Base-by-base conservation (phyloP, 495 filamentous ascomycete genomes). In the Neurospora intermedia region DNA sequence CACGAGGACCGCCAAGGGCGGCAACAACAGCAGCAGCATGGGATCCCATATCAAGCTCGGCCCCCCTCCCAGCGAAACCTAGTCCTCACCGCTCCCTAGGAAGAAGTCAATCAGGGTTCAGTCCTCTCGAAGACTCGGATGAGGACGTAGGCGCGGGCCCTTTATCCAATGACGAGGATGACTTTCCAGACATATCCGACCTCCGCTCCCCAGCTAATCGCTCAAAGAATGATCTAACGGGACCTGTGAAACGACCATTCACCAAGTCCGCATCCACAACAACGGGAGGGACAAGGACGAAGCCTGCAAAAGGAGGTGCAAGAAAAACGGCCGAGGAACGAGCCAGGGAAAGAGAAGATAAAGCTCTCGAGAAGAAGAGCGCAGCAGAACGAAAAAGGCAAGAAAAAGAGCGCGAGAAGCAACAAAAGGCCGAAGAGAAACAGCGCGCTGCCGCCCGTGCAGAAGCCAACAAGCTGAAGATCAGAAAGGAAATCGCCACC, bases 401-500 rank as follows among this genome's bases (percentile, higher is more conserved):
- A 73, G 78, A 88, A 78, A 83, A 86, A 82, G 73, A 88, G 83
- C 78, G 85, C 81, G 79, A 83, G 76, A 82, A 90, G 75, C 87
- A 88, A 76, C 86, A 91, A 71, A 89, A 87, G 76, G 87, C 85
- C 2, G 83, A 81, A 62, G 88, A 92, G 76, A 94, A 91, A 77
- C 87, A 91, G 70, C 83, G 83, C 13, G 90, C 88, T 16, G 87
- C 88, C 15, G 92, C 94, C 48, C 82, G 94, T 11, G 87, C 88
- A 13, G 90, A 90, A 69, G 91, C 90, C 62, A 96, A 97, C 81
- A 93, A 90, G 77, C 82, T 91, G 4, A 90, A 89, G 70, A 91
- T 88, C 0, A 89, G 93, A 80, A 94, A 92, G 82, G 96, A 93
- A 76, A 85, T 90, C 18, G 90, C 92, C 0, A 87, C 87, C 0